A percentile compares a stretch with the other conserved stretches of the same genome.
phyloP scores from a whole-genome alignment of 495 filamentous ascomycete genomes.

The Daldinia decipiens region DNA sequence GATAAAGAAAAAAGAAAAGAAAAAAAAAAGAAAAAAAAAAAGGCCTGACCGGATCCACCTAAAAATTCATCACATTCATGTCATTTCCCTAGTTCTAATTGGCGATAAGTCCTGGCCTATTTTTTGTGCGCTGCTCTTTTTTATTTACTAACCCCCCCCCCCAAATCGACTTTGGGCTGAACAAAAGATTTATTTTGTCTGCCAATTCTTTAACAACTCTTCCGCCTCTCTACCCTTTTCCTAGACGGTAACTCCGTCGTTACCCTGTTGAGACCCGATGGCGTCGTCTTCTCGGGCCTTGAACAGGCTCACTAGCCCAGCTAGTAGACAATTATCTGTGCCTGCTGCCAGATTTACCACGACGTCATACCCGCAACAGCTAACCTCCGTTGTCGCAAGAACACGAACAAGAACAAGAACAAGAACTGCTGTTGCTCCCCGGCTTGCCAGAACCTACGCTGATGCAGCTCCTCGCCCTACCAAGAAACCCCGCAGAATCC shows the following conservation, averaged over 20 bases:
- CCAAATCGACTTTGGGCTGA: background rate
- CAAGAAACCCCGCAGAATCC: constrained; percentile 55
- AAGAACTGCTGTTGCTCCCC: constrained; percentile 38
- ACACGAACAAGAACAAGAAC: background rate
- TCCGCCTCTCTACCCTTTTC: background rate
- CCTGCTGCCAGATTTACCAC: constrained; percentile 27
- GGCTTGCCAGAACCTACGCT: constrained; percentile 56
- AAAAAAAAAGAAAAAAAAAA: constrained; percentile 10
- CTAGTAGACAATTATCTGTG: constrained; percentile 34
- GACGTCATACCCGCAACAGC: constrained; percentile 32
- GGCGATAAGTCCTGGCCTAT: constrained; percentile 30
- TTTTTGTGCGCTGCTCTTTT: constrained; percentile 33
- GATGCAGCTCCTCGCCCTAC: constrained; percentile 44
- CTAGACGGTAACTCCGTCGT: constrained; percentile 25
- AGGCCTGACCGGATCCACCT: constrained; percentile 22
- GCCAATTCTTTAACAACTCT: constrained; percentile 6
- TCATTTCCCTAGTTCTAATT: constrained; percentile 34
- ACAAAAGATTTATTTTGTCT: constrained; percentile 20
- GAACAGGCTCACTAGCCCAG: constrained; percentile 26
- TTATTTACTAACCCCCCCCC: constrained; percentile 15
- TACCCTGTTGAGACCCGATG: constrained; percentile 22
- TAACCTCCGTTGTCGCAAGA: constrained; percentile 25
- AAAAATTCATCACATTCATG: constrained; percentile 34
- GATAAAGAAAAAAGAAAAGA: background rate
- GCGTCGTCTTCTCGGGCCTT: constrained; percentile 41